Evolutionary conservation across 2,329 filamentous ascomycete genomes (phyloP), one percentile per base, ranked within the genome.

Genomic region (Fusarium globosum): DNA sequence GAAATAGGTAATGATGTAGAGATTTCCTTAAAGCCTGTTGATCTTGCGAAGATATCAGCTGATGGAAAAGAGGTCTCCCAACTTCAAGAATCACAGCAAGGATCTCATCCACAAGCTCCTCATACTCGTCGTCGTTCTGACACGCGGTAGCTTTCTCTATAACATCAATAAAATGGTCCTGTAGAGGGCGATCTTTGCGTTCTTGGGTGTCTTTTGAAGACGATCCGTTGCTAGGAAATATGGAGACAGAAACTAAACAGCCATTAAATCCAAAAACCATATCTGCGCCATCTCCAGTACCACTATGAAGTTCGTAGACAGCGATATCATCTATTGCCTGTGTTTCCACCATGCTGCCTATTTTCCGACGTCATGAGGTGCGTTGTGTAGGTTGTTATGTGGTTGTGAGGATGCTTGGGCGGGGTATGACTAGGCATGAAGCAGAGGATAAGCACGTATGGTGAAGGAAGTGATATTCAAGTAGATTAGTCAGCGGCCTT

Each of bases 11-110:
- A 10, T 14, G 18, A 28, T 39, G 3, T 0, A 61, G 26, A 20
- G 16, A 33, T 13, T 7, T 18, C 1, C 16, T 4, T 1, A 10
- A 23, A 0, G 3, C 2, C 0, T 1, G 4, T 28, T 4, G 4
- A 0, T 6, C 18, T 13, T 36, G 52, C 1, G 33, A 6, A 8
- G 21, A 23, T 28, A 20, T 45, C 4, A 16, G 6, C 1, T 23
- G 8, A 2, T 0, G 2, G 6, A 65, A 65, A 39, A 62, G 26
- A 20, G 21, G n/a, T 13, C 26, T 39, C n/a, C 61, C 61, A 5
- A 15, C 15, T 2, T 45, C 38, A 2, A 62, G 56, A 28, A 65
- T 35, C 4, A 18, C 5, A 2, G 3, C 1, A 13, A 65, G 11
- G 1, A 33, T 26, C 11, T 52, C 38, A 11, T 65, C 39, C 21